Evolutionary conservation across 2,329 filamentous ascomycete genomes (phyloP), one percentile per base, ranked within the genome.

Genomic region (Berkeleyomyces basicola): DNA sequence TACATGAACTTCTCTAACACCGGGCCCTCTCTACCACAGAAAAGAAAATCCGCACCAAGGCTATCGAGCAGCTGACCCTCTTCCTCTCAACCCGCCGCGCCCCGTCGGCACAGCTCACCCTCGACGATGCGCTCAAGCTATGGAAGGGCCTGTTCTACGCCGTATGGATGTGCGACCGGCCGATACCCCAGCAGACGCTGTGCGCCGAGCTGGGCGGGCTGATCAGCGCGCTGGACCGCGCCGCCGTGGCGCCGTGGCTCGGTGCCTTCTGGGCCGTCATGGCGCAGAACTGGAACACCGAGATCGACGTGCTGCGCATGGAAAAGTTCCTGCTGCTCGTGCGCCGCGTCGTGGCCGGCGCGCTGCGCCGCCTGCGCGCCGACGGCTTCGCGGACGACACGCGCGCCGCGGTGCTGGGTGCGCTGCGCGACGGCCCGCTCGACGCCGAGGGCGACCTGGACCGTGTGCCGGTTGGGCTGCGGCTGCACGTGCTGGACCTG

Each of bases 121-220:
- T 82, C 47, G 73, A 87, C 67, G 90, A 96, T 67, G 78, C 89
- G 59, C 78, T 92, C 65, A 96, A 96, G 76, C 81, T 97, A 67
- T 96, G 90, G 90, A 95, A 95, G 71, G 92, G 90, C 4, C 82
- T 97, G 23, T 96, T 93, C 78, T 96, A 90, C 79, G 86, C 86
- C 70, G 82, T 93, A 70, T 96, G 90, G 86, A 93, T 96, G 85
- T 90, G 86, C 73, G 91, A 96, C 78, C 88, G 90, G 58, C 86
- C 90, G 9, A 76, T 85, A n/a, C 85, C 88, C 2, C 92, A 96
- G 77, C 90, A 96, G 77, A 82, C 82, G 51, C 86, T 97, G 55
- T 87, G 88, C 68, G 76, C 79, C 67, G 85, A 91, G 66, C 85
- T 97, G 62, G 87, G 90, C 51, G 80, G 75, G 1, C 82, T 96